Base-by-base conservation (phyloP, 1,284 basidiomycete species). In the Coriolopsis trogii region DNA sequence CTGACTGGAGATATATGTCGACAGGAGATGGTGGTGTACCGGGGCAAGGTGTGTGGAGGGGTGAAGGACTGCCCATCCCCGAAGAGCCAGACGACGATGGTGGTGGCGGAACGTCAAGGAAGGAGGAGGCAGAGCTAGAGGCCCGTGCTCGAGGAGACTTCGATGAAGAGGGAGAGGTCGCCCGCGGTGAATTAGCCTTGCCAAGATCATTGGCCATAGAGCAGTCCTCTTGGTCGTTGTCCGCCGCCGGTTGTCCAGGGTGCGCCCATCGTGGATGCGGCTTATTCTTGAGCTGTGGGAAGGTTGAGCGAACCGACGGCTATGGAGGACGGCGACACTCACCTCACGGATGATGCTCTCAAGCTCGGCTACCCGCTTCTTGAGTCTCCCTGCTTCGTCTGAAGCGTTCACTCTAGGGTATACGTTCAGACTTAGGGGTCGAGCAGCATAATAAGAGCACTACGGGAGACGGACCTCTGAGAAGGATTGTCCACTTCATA, bases 291-390 rank as follows among this genome's bases (percentile, higher is more conserved):
- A 88, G 65, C 68, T 74, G 47, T 2, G 48, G 33, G n/a, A n/a
- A 24, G 43, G 20, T n/a, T 20, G 8, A 21, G 36, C 5, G 23
- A 29, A 45, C 38, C 47, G 39, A 62, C 34, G 55, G 40, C 37
- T 25, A 21, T 1, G 44, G 21, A 38, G 8, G 12, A 28, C 26
- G 41, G 24, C 12, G 29, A 40, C 21, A 37, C 66, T 53, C 65
- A 84, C 85, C 74, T 92, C 89, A 33, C 90, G 82, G 51, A 93
- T 87, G 26, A 93, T 87, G 48, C 87, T 85, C 68, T 93, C 91
- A 3, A 93, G 76, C 62, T 93, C 90, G 7, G 89, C 89, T 26
- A 93, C 85, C 34, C 90, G 82, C 53, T 83, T 82, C 47, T 88
- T 79, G 26, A 93, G 74, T 33, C 85, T 77, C 34, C 81, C 77